phyloP scores from a whole-genome alignment of 805 yeast species.

The Priceomyces carsonii region DNA sequence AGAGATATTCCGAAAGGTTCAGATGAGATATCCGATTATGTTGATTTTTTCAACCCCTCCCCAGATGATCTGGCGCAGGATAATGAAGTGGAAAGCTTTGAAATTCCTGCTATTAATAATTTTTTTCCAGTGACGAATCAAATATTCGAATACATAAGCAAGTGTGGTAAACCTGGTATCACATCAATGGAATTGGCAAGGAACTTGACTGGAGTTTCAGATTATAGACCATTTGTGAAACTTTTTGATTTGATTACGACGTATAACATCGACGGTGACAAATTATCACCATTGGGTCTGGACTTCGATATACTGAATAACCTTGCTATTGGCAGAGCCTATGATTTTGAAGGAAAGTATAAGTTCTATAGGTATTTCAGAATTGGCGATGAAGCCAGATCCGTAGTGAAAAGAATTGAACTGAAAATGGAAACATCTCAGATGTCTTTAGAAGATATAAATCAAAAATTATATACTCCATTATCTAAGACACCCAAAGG shows the following conservation, averaged over 20 bases:
- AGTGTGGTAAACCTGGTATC: conserved; percentile 50
- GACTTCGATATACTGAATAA: conserved; percentile 29
- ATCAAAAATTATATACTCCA: conserved; percentile 15
- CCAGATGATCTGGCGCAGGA: conserved; percentile 25
- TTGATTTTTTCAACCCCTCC: conserved; percentile 19
- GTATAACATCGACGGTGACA: conserved; percentile 28
- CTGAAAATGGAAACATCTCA: conserved; percentile 6
- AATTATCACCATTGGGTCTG: conserved; percentile 24
- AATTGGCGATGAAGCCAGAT: conserved; percentile 2
- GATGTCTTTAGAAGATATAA: conserved; percentile 7
- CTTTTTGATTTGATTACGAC: conserved; percentile 51
- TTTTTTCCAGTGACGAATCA: conserved; percentile 69
- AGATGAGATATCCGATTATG: conserved; percentile 43
- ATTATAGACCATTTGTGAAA: conserved; percentile 51
- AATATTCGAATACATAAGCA: conserved; percentile 48
- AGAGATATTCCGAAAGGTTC: conserved; percentile 50
- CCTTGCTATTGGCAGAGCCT: conserved; percentile 51
- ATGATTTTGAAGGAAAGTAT: conserved; percentile 72
- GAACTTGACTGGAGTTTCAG: conserved; percentile 54
- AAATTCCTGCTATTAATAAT: conserved; percentile 44
- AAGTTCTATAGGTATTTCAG: conserved; percentile 64
- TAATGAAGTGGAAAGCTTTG: conserved; percentile 14
- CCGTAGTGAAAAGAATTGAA: conserved; percentile 4
- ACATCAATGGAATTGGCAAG: conserved; percentile 57
- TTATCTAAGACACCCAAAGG: conserved; percentile 28